Conservation (phyloP, 805 yeast species). For the Metschnikowia vanudenii region DNA sequence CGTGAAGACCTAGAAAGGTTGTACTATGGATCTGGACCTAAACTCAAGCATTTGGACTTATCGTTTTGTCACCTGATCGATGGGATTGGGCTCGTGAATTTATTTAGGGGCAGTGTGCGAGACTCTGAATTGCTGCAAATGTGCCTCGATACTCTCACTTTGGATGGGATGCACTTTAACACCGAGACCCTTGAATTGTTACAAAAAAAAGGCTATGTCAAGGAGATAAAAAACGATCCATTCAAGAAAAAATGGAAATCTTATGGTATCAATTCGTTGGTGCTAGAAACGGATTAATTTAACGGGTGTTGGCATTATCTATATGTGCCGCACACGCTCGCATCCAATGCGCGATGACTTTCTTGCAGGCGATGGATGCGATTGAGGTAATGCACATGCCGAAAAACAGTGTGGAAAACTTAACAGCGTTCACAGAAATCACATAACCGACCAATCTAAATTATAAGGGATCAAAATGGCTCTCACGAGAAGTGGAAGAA, state of each 20-base stretch:
- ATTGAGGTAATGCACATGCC: neutral
- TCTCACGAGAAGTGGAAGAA: constrained; percentile 28
- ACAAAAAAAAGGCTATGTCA: constrained; percentile 20
- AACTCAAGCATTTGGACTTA: constrained; percentile 32
- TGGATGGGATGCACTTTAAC: constrained; percentile 37
- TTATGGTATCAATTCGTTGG: constrained; percentile 36
- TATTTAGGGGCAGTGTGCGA: constrained; percentile 20
- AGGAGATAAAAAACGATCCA: constrained; percentile 25
- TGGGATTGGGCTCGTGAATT: constrained; percentile 39
- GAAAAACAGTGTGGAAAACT: neutral
- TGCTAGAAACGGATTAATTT: constrained; percentile 6
- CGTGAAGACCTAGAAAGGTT: constrained; percentile 24
- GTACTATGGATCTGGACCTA: constrained; percentile 12
- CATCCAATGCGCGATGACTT: constrained; percentile 10
- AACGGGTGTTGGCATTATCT: no score
- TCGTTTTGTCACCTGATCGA: constrained; percentile 35
- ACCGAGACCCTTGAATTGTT: constrained; percentile 27
- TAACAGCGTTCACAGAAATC: no score
- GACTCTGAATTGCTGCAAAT: constrained; percentile 8
- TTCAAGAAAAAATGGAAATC: constrained; percentile 31
- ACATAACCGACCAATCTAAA: no score
- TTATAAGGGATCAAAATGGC: constrained; percentile 28
- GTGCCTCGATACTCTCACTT: constrained; percentile 23
- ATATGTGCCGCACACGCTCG: constrained; percentile 14
- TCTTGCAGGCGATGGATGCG: constrained; percentile 7